Conservation (phyloP, 768 basidiomycete genomes). For the Psilocybe sp. region DNA sequence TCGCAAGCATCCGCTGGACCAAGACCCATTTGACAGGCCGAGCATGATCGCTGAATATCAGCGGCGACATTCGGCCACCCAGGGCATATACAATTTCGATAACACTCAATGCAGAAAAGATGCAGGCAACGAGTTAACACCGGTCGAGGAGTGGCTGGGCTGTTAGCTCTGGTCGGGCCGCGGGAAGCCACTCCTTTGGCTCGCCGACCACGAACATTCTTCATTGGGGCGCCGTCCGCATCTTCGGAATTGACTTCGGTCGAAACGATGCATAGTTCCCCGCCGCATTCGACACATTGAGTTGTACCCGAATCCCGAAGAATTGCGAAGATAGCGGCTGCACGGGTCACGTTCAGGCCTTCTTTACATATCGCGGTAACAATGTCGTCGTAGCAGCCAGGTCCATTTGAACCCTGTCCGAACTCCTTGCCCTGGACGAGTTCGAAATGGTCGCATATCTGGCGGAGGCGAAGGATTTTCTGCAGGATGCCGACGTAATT, state of each 20-base stretch:
- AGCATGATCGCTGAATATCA: slow-evolving; percentile 63
- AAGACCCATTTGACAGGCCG: slow-evolving; percentile 73
- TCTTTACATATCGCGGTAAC: slow-evolving; percentile 71
- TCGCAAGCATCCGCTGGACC: slow-evolving; percentile 77
- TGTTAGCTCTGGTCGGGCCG: slow-evolving; percentile 70
- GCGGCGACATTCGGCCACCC: slow-evolving; percentile 73
- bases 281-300: slow-evolving; percentile 85
- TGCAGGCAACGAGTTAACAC: slow-evolving; percentile 93
- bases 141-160: slow-evolving; percentile 60
- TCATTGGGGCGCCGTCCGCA: slow-evolving; percentile 39
- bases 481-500: slow-evolving; percentile 97
- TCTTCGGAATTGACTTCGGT: slow-evolving; percentile 47
- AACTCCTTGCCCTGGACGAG: slow-evolving; percentile 72
- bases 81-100: slow-evolving; percentile 72
- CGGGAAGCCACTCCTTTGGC: slow-evolving; percentile 56
- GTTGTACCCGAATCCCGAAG: slow-evolving; percentile 84
- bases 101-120: slow-evolving; percentile 86
- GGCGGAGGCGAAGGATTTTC: slow-evolving; percentile 91
- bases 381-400: slow-evolving; percentile 79
- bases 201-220: slow-evolving; percentile 46
- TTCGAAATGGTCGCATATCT: slow-evolving; percentile 96
- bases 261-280: slow-evolving; percentile 59
- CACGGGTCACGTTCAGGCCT: slow-evolving; percentile 74
- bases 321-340: slow-evolving; percentile 80
- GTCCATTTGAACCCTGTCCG: slow-evolving; percentile 32